Conservation (phyloP, 805 yeast genomes). For the Suhomyces kilbournensis region DNA sequence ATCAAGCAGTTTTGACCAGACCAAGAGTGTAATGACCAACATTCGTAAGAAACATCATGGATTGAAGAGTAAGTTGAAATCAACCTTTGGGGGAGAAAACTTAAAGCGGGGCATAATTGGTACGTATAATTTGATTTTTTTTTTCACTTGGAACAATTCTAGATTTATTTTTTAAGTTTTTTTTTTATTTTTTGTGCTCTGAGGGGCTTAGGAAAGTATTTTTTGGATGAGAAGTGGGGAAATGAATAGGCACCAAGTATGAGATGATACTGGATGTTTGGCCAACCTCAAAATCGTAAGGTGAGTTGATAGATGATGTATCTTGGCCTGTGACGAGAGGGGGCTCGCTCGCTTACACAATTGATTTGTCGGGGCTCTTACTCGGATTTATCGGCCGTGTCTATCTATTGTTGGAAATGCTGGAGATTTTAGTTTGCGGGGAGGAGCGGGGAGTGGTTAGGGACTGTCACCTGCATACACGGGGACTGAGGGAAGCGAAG, state of each 20-base stretch:
- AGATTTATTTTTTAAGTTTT: background rate
- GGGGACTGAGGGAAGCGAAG: background rate
- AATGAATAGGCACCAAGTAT: background rate
- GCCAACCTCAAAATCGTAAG: background rate
- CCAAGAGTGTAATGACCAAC: conserved; percentile 33
- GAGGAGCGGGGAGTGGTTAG: background rate
- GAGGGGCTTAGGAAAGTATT: background rate
- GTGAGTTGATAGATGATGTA: background rate
- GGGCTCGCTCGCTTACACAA: background rate
- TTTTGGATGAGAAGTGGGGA: conserved; percentile 1
- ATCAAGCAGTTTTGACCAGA: conserved; percentile 34
- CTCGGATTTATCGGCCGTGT: background rate
- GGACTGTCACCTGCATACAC: background rate
- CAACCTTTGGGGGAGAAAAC: conserved; percentile 12
- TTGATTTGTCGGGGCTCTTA: background rate
- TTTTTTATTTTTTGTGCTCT: background rate
- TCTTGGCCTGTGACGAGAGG: background rate
- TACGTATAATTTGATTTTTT: conserved; percentile 25
- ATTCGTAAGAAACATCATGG: conserved; percentile 18
- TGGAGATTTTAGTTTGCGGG: background rate
- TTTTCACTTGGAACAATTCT: background rate
- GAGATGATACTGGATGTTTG: background rate
- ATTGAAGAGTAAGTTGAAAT: conserved; percentile 1
- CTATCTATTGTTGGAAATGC: background rate
- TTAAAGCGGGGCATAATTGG: conserved; percentile 27